phyloP scores from a whole-genome alignment of 495 filamentous ascomycete genomes.

The Pyrenopolyporus hunteri region DNA sequence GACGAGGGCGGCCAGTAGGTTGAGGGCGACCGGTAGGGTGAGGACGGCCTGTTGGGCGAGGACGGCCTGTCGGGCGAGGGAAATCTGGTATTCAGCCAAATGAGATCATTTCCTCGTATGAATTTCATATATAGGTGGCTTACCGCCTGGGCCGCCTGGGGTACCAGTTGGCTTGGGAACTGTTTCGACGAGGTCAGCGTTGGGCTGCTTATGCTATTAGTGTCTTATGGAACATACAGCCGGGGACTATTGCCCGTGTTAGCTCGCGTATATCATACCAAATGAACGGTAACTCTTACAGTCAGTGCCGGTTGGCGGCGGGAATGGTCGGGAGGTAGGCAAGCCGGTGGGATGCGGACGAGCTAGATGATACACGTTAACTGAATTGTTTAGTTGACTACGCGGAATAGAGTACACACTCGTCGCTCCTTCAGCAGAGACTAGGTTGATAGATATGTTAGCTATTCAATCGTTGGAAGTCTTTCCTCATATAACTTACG shows the following conservation, averaged over 20 bases:
- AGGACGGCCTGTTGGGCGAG: slow-evolving; percentile 4
- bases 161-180: slow-evolving; percentile 8
- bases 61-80: slow-evolving; percentile 6
- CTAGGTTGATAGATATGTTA: slow-evolving; percentile 5
- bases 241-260: slow-evolving; percentile 2
- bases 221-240: neutral
- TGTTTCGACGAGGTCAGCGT: slow-evolving; percentile 1
- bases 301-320: slow-evolving; percentile 9
- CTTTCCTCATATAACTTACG: neutral
- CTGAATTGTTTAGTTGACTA: neutral
- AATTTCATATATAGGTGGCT: neutral
- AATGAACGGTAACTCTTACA: slow-evolving; percentile 1
- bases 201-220: neutral
- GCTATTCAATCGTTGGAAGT: neutral
- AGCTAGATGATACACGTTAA: slow-evolving; percentile 9
- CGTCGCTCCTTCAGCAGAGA: slow-evolving; percentile 1
- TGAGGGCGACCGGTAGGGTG: neutral
- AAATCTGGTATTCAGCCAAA: neutral
- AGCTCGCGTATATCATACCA: neutral
- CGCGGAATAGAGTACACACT: neutral
- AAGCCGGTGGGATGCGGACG: slow-evolving; percentile 12
- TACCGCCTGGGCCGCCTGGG: slow-evolving; percentile 7
- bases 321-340: slow-evolving; percentile 2
- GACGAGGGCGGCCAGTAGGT: neutral
- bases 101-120: neutral